Conservation (phyloP, 805 yeast species). For the Saccharomycodes ludwigii region DNA sequence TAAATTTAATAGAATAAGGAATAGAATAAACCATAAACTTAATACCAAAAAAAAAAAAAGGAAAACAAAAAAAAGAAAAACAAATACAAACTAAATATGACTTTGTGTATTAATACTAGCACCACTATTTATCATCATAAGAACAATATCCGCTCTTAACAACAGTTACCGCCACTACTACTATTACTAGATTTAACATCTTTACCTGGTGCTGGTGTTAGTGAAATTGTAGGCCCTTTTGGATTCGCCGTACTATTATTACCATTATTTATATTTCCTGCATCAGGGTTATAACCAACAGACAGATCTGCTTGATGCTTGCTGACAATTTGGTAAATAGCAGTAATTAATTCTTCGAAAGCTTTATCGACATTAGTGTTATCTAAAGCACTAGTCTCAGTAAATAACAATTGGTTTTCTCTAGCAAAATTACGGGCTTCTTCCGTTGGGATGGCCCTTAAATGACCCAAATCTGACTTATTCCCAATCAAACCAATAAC, state of each 20-base stretch:
- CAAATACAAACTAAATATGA: no score
- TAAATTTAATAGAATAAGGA: no score
- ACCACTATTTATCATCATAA: no score
- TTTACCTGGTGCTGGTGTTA: constrained; percentile 86
- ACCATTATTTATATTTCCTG: constrained; percentile 24
- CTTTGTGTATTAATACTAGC: no score
- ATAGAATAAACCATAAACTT: no score
- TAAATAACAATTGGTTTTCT: constrained; percentile 82
- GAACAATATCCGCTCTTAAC: constrained; percentile 29
- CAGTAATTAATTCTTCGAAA: constrained; percentile 83
- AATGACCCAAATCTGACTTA: constrained; percentile 80
- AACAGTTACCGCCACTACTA: no score
- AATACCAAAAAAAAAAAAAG: no score
- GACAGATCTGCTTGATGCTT: constrained; percentile 86
- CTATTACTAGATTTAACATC: constrained; percentile 34
- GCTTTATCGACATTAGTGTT: constrained; percentile 92
- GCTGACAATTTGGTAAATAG: constrained; percentile 88
- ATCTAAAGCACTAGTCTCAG: constrained; percentile 91
- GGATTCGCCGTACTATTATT: constrained; percentile 40
- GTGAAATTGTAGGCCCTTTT: constrained; percentile 80
- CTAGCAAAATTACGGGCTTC: constrained; percentile 92
- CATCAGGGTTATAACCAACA: no score
- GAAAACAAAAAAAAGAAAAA: no score
- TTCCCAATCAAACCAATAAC: constrained; percentile 91
- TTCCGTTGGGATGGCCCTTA: constrained; percentile 94